Evolutionary conservation across 495 filamentous ascomycete species (phyloP).

Genomic region (Talaromyces thailandensis): DNA sequence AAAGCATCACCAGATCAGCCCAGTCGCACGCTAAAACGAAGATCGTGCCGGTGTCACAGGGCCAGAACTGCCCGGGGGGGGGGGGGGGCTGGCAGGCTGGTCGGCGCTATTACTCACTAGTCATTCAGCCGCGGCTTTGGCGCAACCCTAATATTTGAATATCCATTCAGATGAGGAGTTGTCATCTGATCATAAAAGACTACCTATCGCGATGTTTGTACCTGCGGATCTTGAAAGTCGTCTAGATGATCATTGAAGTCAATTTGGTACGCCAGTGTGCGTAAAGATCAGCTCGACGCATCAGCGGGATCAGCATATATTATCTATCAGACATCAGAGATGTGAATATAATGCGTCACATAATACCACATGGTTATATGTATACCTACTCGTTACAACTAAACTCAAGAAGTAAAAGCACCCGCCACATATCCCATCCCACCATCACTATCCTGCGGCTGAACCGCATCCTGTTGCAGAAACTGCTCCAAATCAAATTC

Average conservation of each 20-base stretch:
- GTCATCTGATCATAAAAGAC: background rate
- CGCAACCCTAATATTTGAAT: background rate
- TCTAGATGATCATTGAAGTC: background rate
- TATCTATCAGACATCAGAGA: background rate
- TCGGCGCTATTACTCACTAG: background rate
- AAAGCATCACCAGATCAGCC: background rate
- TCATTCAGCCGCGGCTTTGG: background rate
- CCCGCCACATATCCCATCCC: background rate
- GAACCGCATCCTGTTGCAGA: conserved; percentile 8
- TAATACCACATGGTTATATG: background rate
- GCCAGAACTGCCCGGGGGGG: background rate
- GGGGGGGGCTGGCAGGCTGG: background rate
- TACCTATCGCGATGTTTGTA: no score
- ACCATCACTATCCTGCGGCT: background rate
- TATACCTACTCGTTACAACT: background rate
- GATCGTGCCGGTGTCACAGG: background rate
- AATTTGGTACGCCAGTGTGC: background rate
- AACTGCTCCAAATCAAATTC: conserved; percentile 37
- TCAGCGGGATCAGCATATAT: background rate
- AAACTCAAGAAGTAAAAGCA: background rate
- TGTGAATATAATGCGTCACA: background rate
- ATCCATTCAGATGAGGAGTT: background rate
- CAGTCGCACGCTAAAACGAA: background rate
- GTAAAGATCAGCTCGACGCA: background rate
- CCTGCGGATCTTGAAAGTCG: background rate